These are phyloP conservation scores for Exserohilum rostratum DNA, from an alignment of 2,329 filamentous ascomycete genomes.

Conservation along the genomic window DNA sequence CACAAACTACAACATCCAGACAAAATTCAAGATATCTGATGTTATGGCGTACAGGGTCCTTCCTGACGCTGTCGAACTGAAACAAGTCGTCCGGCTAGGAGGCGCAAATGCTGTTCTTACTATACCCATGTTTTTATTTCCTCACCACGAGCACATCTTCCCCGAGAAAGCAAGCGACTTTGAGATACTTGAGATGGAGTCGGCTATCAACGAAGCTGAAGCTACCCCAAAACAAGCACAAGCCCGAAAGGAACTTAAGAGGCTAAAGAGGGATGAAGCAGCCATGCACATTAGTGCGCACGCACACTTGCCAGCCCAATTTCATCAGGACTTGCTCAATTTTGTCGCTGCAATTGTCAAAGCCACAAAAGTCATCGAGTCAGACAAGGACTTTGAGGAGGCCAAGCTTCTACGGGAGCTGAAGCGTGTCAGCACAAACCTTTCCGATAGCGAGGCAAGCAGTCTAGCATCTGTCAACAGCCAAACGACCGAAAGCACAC, in stretches of 20 bases:
- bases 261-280: conserved; percentile 55
- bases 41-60: conserved; percentile 58
- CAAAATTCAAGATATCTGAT: conserved; percentile 54
- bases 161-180: conserved; percentile 50
- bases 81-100: conserved; percentile 58
- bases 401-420: conserved; percentile 35
- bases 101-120: conserved; percentile 58
- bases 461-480: conserved; percentile 30
- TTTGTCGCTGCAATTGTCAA: conserved; percentile 63
- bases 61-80: conserved; percentile 51
- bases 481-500: conserved; percentile 19
- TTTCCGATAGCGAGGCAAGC: conserved; percentile 29
- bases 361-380: conserved; percentile 62
- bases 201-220: conserved; percentile 51
- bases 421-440: conserved; percentile 33
- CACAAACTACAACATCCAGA: conserved; percentile 56
- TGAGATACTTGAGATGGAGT: conserved; percentile 42
- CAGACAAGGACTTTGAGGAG: conserved; percentile 55
- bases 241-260: conserved; percentile 49
- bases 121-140: conserved; percentile 58
- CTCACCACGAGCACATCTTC: conserved; percentile 61
- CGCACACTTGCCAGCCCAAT: conserved; percentile 56
- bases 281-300: conserved; percentile 57
- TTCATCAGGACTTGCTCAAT: conserved; percentile 60
- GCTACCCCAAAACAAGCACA: conserved; percentile 53